Evolutionary conservation across 2,329 filamentous ascomycete species (phyloP).

Genomic region (Arthroderma sp.): DNA sequence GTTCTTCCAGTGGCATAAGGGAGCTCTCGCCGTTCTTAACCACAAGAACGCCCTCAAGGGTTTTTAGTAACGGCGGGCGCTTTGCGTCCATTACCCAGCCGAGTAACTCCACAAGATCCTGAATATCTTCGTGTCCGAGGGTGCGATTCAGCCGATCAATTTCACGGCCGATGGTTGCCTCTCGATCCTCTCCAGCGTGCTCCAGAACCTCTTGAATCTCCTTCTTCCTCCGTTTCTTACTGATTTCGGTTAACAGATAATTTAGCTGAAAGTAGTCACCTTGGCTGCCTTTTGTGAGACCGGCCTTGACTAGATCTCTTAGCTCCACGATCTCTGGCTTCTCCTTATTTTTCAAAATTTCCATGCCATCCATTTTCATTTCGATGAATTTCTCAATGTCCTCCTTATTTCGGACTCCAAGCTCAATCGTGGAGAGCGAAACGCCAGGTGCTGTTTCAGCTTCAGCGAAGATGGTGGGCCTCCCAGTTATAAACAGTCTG

Average conservation of each 20-base stretch:
- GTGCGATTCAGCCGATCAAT: slow-evolving; percentile 18
- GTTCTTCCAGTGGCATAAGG: slow-evolving; percentile 16
- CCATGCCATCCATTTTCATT: slow-evolving; percentile 19
- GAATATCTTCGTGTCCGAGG: slow-evolving; percentile 18
- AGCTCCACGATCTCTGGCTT: slow-evolving; percentile 16
- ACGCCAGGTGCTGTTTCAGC: slow-evolving; percentile 12
- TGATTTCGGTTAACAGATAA: slow-evolving; percentile 19
- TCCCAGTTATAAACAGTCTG: slow-evolving; percentile 16
- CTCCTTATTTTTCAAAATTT: slow-evolving; percentile 16
- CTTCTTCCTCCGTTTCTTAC: slow-evolving; percentile 18
- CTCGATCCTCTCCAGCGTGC: slow-evolving; percentile 17
- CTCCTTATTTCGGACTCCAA: slow-evolving; percentile 16
- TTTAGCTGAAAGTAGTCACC: slow-evolving; percentile 22
- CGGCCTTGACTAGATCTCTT: slow-evolving; percentile 15
- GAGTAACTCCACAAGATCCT: slow-evolving; percentile 22
- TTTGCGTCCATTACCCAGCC: slow-evolving; percentile 19
- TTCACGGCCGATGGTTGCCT: slow-evolving; percentile 19
- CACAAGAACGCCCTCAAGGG: slow-evolving; percentile 18
- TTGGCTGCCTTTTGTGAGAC: slow-evolving; percentile 16
- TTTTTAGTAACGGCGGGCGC: slow-evolving; percentile 13
- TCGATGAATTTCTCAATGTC: slow-evolving; percentile 19
- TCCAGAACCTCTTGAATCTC: slow-evolving; percentile 21
- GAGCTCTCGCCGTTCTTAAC: slow-evolving; percentile 18
- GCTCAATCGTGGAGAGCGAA: slow-evolving; percentile 12
- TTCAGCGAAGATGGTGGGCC: slow-evolving; percentile 15